phyloP scores from a whole-genome alignment of 345 rosid species.

The Citrus reticulata region DNA sequence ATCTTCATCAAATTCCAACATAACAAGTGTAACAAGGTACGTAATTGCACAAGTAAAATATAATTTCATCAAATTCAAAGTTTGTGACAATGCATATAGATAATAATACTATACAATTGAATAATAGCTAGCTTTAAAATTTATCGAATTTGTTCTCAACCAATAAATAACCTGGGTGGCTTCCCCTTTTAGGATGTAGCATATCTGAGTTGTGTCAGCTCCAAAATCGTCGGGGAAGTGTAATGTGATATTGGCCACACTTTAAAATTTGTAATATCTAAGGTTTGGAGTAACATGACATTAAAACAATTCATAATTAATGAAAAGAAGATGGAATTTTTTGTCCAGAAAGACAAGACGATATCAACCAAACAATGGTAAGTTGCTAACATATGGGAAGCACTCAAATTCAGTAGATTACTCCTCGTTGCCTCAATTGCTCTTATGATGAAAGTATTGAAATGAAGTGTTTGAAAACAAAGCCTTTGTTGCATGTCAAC shows the following conservation, averaged over 20 bases:
- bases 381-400: neutral
- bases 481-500: neutral
- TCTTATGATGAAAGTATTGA: neutral
- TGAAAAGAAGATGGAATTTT: neutral
- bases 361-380: slow-evolving; percentile 2
- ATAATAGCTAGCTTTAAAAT: no score
- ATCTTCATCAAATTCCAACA: no score
- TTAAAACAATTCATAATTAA: slow-evolving; percentile 1
- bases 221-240: slow-evolving; percentile 52
- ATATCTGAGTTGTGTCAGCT: no score
- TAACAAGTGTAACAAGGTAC: no score
- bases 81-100: no score
- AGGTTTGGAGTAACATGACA: slow-evolving; percentile 2
- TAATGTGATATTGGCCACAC: slow-evolving; percentile 78
- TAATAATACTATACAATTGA: no score
- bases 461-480: neutral
- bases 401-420: neutral
- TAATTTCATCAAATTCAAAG: no score
- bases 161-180: no score
- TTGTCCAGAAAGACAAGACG: neutral
- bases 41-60: no score
- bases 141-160: no score
- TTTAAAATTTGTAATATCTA: slow-evolving; percentile 86
- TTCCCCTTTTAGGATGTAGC: no score
- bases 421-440: neutral